Percentiles rank a stretch among this genome's conserved stretches.
These are phyloP conservation scores for Mantamonas sphyraenae DNA, from an alignment of 78 protist genomes.

Conservation along the genomic window DNA sequence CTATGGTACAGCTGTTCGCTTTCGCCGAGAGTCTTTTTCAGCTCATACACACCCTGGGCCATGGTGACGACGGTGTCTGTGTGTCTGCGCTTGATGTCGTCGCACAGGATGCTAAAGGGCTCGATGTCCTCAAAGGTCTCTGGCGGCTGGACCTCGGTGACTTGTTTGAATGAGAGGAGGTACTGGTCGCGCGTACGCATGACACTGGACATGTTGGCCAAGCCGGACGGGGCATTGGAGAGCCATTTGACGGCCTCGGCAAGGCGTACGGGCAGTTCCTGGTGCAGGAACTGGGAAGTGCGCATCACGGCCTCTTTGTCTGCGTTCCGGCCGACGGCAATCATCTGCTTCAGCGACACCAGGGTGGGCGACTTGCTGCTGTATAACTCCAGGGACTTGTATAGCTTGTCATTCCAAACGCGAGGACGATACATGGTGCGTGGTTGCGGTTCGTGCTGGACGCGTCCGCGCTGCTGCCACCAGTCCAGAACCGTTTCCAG, in stretches of 20 bases:
- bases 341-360: too few species aligned
- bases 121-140: background rate
- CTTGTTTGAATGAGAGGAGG: background rate
- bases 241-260: slow-evolving; percentile 4
- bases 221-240: slow-evolving; percentile 10
- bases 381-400: too few species aligned
- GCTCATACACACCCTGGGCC: slow-evolving; percentile 29
- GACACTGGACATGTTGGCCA: slow-evolving; percentile 11
- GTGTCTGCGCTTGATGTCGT: slow-evolving; percentile 3
- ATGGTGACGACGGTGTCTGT: slow-evolving; percentile 1
- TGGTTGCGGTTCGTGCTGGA: too few species aligned
- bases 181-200: slow-evolving; percentile 1
- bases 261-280: slow-evolving; percentile 29
- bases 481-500: too few species aligned
- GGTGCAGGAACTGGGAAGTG: background rate
- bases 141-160: background rate
- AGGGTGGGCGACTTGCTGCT: too few species aligned
- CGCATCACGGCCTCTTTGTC: too few species aligned
- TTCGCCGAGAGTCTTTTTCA: background rate
- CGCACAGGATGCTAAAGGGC: background rate
- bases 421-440: too few species aligned
- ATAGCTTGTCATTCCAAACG: too few species aligned
- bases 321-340: too few species aligned
- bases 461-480: too few species aligned
- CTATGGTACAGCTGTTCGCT: too few species aligned